Evolutionary conservation across 106 monocot genomes (phyloP).

Genomic region (Platanthera guangdongensis): DNA sequence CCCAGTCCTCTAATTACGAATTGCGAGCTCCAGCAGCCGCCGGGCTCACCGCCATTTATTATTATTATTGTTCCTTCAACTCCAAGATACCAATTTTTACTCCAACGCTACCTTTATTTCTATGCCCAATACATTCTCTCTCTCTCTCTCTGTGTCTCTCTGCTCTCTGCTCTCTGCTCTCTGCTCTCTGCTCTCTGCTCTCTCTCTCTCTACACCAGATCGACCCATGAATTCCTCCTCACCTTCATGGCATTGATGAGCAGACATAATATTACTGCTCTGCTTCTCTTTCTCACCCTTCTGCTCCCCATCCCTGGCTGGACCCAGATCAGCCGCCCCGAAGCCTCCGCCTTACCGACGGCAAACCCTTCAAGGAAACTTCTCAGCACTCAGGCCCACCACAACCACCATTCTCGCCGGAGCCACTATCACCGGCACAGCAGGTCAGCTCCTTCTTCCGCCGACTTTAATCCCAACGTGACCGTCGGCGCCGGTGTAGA

Average conservation of each 20-base stretch:
- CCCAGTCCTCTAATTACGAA: too few species aligned
- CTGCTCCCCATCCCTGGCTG: conserved; percentile 23
- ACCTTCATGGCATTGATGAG: conserved; percentile 38
- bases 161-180: conserved; percentile 1
- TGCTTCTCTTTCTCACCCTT: conserved; percentile 29
- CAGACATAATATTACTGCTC: conserved; percentile 10
- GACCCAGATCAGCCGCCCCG: neutral
- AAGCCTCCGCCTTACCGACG: neutral
- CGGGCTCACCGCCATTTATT: neutral
- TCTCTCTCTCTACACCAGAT: neutral
- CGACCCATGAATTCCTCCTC: conserved; percentile 19
- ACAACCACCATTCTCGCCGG: conserved; percentile 17
- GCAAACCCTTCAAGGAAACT: neutral
- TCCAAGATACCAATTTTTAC: neutral
- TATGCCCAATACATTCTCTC: conserved; percentile 1
- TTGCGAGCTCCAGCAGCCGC: too few species aligned
- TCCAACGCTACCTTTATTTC: neutral
- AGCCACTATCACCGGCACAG: conserved; percentile 10
- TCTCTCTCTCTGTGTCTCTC: neutral
- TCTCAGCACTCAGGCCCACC: neutral
- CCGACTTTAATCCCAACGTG: neutral
- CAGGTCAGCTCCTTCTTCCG: neutral
- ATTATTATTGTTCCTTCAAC: neutral
- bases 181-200: neutral
- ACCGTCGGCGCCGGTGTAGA: neutral